A percentile compares a stretch with the other conserved stretches of the same genome.
These are phyloP conservation scores for Hemileccinum impolitum DNA, from an alignment of 768 basidiomycete species.

Conservation along the genomic window DNA sequence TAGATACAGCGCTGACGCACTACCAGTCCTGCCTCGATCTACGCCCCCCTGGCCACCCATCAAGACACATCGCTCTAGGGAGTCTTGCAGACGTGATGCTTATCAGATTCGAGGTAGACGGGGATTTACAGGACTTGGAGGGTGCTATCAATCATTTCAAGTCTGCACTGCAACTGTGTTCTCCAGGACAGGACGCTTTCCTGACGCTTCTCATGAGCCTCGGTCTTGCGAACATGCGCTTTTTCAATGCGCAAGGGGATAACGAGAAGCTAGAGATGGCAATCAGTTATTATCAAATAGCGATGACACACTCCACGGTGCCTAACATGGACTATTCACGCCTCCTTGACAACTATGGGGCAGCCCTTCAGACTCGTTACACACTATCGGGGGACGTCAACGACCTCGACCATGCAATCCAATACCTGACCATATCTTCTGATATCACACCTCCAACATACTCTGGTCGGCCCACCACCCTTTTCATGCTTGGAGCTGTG, in stretches of 20 bases:
- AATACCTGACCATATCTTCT: constrained; percentile 14
- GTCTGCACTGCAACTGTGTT: constrained; percentile 16
- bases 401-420: constrained; percentile 26
- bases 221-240: constrained; percentile 2
- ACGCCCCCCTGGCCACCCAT: constrained; percentile 19
- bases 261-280: constrained; percentile 17
- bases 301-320: constrained; percentile 14
- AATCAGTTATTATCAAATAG: constrained; percentile 13
- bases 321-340: constrained; percentile 14
- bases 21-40: constrained; percentile 18
- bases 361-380: constrained; percentile 20
- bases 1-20: constrained; percentile 15
- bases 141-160: constrained; percentile 4
- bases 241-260: constrained; percentile 16
- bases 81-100: constrained; percentile 23
- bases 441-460: constrained; percentile 12
- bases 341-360: constrained; percentile 19
- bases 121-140: constrained; percentile 25
- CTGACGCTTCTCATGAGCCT: constrained; percentile 8
- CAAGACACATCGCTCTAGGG: constrained; percentile 8
- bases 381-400: constrained; percentile 4
- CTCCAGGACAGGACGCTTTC: constrained; percentile 15
- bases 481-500: constrained; percentile 9
- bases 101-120: constrained; percentile 21
- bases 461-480: constrained; percentile 8